phyloP scores from a whole-genome alignment of 208 protist species.

The Acanthamoeba lenticulata region DNA sequence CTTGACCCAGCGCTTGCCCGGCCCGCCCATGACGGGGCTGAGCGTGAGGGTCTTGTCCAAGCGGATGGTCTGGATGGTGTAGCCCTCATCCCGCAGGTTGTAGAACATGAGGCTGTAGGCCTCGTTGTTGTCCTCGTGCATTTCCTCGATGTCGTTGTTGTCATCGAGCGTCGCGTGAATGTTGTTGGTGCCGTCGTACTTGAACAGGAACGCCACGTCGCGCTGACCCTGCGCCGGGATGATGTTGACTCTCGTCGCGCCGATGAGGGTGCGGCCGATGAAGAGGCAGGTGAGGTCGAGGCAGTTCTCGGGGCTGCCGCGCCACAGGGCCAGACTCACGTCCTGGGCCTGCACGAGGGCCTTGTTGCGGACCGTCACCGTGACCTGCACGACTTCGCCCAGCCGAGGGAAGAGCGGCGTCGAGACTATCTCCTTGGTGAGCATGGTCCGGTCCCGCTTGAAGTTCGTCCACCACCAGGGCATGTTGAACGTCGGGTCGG shows the following conservation, averaged over 20 bases:
- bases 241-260: not conserved
- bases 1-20: not conserved
- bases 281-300: not conserved
- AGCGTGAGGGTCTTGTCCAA: not conserved
- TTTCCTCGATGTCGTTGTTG: not conserved
- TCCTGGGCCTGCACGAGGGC: not conserved
- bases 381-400: not conserved
- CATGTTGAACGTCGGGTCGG: not conserved
- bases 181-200: not conserved
- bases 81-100: not conserved
- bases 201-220: not conserved
- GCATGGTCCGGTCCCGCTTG: not conserved
- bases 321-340: not conserved
- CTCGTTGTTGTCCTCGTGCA: not conserved
- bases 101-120: not conserved
- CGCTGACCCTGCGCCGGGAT: not conserved
- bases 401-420: not conserved
- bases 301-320: not conserved
- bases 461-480: not conserved
- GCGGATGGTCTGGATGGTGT: not conserved
- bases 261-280: not conserved
- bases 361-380: not conserved
- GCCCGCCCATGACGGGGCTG: not conserved
- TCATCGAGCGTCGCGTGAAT: not conserved
- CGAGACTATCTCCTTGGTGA: not conserved